Percentiles rank a stretch among this genome's conserved stretches.
phyloP scores from a whole-genome alignment of 371 early-diverging fungal genomes.

The Mortierella sp. region DNA sequence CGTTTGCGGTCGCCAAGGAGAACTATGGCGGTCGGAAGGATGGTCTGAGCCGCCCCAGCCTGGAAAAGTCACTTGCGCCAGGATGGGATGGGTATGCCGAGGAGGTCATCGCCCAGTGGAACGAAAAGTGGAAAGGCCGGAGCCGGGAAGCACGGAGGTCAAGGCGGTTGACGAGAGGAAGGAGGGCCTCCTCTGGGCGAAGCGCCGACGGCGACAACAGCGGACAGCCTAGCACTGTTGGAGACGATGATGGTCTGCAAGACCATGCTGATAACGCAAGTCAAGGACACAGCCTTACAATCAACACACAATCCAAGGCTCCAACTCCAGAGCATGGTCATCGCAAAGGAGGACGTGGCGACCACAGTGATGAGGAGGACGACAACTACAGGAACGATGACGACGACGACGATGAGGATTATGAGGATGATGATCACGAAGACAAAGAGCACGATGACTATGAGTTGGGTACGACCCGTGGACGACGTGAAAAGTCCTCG shows the following conservation, averaged over 20 bases:
- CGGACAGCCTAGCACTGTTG: conserved; percentile 9
- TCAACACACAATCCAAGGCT: conserved; percentile 16
- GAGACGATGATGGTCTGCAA: not conserved
- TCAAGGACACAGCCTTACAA: conserved; percentile 1
- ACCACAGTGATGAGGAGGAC: conserved; percentile 4
- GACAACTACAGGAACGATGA: conserved; percentile 3
- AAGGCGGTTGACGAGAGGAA: conserved; percentile 17
- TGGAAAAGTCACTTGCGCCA: conserved; percentile 33
- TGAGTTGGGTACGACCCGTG: conserved; percentile 3
- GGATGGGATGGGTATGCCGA: conserved; percentile 57
- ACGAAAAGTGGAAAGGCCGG: conserved; percentile 48
- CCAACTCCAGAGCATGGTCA: not conserved
- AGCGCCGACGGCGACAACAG: not conserved
- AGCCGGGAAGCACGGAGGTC: conserved; percentile 22
- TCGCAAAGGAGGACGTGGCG: not conserved
- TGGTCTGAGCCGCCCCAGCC: conserved; percentile 9
- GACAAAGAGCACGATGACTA: not conserved
- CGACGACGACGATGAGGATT: not conserved
- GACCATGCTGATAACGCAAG: not conserved
- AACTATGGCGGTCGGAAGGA: not conserved
- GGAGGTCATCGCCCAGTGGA: conserved; percentile 48
- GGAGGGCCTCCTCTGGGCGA: not conserved
- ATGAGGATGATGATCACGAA: not conserved
- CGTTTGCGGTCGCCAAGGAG: conserved; percentile 14
- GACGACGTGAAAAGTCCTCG: not conserved